Evolutionary conservation across 305 asterid species (phyloP).

Genomic region (Fraxinus dipetala): DNA sequence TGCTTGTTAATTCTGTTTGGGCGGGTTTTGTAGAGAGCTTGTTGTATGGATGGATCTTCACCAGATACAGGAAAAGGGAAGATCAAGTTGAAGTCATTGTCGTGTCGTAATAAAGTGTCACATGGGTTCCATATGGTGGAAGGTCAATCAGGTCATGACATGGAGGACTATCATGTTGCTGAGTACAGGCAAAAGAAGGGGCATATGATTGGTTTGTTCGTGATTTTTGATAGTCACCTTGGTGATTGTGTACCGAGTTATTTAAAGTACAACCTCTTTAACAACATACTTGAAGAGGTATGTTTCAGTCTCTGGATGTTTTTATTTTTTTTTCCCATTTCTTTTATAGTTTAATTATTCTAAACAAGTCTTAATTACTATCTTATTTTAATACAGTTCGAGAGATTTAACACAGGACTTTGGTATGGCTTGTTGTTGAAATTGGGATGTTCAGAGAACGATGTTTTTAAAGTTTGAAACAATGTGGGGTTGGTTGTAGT

Average conservation of each 20-base stretch:
- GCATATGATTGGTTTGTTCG: conserved; percentile 71
- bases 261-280: conserved; percentile 63
- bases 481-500: neutral
- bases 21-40: conserved; percentile 32
- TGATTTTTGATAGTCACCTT: conserved; percentile 78
- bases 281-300: conserved; percentile 75
- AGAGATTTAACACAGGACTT: neutral
- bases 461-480: neutral
- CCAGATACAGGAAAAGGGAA: conserved; percentile 76
- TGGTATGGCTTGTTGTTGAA: neutral
- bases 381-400: neutral
- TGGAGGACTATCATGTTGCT: conserved; percentile 90
- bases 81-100: conserved; percentile 41
- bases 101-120: conserved; percentile 34
- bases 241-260: conserved; percentile 74
- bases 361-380: neutral
- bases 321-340: neutral
- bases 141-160: conserved; percentile 75
- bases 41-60: conserved; percentile 43
- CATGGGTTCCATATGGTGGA: conserved; percentile 74
- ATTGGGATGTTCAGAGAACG: neutral
- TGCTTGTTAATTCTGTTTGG: neutral
- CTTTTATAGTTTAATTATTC: neutral
- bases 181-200: conserved; percentile 53
- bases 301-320: conserved; percentile 3